Percentiles rank a stretch among this genome's conserved stretches.
Evolutionary conservation across 768 basidiomycete genomes (phyloP).

Genomic region (Lactarius sp.): DNA sequence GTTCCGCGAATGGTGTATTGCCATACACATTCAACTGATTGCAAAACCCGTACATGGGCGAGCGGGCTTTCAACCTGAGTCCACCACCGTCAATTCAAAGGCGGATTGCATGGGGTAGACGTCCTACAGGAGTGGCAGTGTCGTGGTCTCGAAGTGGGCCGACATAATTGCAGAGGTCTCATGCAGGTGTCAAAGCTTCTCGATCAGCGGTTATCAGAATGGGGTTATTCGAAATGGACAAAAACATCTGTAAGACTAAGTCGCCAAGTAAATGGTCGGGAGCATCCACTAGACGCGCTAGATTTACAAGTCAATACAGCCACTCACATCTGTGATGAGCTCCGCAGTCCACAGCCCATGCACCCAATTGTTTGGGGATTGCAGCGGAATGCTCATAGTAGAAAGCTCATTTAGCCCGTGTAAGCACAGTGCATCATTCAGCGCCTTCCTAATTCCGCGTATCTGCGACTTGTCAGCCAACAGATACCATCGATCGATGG

Average conservation of each 20-base stretch:
- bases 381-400: constrained; percentile 32
- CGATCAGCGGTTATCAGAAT: background rate
- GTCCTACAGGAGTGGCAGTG: constrained; percentile 33
- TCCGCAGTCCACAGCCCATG: constrained; percentile 29
- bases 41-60: constrained; percentile 41
- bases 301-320: background rate
- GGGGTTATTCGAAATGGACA: background rate
- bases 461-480: constrained; percentile 31
- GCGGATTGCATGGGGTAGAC: background rate
- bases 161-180: constrained; percentile 36
- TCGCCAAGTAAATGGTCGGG: background rate
- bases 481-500: constrained; percentile 4
- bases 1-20: constrained; percentile 48
- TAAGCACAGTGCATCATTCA: constrained; percentile 59
- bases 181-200: constrained; percentile 29
- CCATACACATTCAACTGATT: constrained; percentile 50
- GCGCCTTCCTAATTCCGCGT: constrained; percentile 37
- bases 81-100: background rate
- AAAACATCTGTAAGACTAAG: background rate
- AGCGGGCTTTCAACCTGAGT: constrained; percentile 35
- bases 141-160: constrained; percentile 36
- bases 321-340: constrained; percentile 30
- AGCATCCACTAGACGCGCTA: background rate
- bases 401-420: constrained; percentile 31
- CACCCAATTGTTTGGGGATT: constrained; percentile 31